A percentile compares a stretch with the other conserved stretches of the same genome.
phyloP scores from a whole-genome alignment of 768 basidiomycete species.

The Coprinopsis strossmayeri region DNA sequence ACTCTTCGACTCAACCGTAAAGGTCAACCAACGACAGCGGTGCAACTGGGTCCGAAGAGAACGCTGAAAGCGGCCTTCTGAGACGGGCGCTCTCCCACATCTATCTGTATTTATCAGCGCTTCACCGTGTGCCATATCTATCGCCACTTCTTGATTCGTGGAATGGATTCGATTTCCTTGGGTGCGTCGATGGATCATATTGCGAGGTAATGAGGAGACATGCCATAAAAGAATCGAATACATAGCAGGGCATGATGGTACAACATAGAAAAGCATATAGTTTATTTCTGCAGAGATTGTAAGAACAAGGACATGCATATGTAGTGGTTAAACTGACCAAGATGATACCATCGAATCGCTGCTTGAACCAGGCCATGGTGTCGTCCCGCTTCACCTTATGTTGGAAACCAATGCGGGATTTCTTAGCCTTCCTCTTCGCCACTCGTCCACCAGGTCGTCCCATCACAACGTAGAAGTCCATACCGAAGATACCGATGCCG shows the following conservation, averaged over 20 bases:
- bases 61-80: constrained; percentile 17
- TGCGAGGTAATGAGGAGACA: constrained; percentile 11
- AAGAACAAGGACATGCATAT: constrained; percentile 5
- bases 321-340: constrained; percentile 45
- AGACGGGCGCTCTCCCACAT: not conserved
- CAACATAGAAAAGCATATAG: constrained; percentile 12
- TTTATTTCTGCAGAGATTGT: constrained; percentile 26
- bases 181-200: constrained; percentile 6
- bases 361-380: constrained; percentile 98
- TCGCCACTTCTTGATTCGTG: not conserved
- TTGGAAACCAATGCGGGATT: constrained; percentile 75
- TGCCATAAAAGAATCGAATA: constrained; percentile 23
- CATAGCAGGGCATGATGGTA: constrained; percentile 23
- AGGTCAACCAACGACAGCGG: constrained; percentile 26
- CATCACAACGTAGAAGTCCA: constrained; percentile 99
- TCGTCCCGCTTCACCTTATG: constrained; percentile 96
- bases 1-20: constrained; percentile 30
- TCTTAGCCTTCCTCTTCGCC: constrained; percentile 84
- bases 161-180: no score
- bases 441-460: constrained; percentile 92
- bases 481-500: constrained; percentile 97
- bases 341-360: constrained; percentile 97
- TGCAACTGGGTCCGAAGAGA: constrained; percentile 34
- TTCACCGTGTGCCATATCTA: no score
- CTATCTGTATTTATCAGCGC: constrained; percentile 2